Percentiles rank a stretch among this genome's conserved stretches.
These are phyloP conservation scores for Hypoxylon sp. DNA, from an alignment of 2,329 filamentous ascomycete genomes.

Conservation along the genomic window DNA sequence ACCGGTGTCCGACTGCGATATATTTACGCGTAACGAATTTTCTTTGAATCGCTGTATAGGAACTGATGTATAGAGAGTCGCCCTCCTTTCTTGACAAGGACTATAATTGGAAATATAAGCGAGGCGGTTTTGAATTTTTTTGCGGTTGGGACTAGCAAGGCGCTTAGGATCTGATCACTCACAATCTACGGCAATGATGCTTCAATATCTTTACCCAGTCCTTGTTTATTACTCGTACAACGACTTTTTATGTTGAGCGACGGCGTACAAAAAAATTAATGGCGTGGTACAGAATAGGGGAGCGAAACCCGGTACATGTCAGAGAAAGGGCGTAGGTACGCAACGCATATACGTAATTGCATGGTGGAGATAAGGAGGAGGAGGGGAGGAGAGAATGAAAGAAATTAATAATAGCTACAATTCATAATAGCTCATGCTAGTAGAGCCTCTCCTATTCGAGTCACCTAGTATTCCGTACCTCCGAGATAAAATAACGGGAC, in stretches of 20 bases:
- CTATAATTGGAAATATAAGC: slow-evolving; percentile 40
- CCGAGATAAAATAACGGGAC: slow-evolving; percentile 22
- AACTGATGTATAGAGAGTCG: slow-evolving; percentile 39
- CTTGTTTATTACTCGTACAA: slow-evolving; percentile 40
- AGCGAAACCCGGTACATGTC: slow-evolving; percentile 35
- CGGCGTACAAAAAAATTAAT: slow-evolving; percentile 44
- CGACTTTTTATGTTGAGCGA: slow-evolving; percentile 39
- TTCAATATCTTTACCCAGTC: slow-evolving; percentile 30
- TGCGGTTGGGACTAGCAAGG: slow-evolving; percentile 45
- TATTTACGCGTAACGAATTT: slow-evolving; percentile 49
- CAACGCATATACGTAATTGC: slow-evolving; percentile 33
- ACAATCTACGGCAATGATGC: slow-evolving; percentile 32
- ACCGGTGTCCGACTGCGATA: slow-evolving; percentile 13
- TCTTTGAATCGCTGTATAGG: slow-evolving; percentile 40
- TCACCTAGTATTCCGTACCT: slow-evolving; percentile 4
- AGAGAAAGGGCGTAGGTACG: slow-evolving; percentile 36
- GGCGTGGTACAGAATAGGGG: slow-evolving; percentile 29
- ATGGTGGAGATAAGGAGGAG: slow-evolving; percentile 11
- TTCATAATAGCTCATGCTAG: slow-evolving; percentile 15
- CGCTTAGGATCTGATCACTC: slow-evolving; percentile 44
- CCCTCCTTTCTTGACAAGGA: slow-evolving; percentile 21
- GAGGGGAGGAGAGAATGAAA: slow-evolving; percentile 32
- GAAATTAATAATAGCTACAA: slow-evolving; percentile 40
- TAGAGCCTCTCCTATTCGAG: slow-evolving; percentile 1
- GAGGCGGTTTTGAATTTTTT: slow-evolving; percentile 42